phyloP scores from a whole-genome alignment of 2,329 filamentous ascomycete genomes.

The Clonostachys rosea region DNA sequence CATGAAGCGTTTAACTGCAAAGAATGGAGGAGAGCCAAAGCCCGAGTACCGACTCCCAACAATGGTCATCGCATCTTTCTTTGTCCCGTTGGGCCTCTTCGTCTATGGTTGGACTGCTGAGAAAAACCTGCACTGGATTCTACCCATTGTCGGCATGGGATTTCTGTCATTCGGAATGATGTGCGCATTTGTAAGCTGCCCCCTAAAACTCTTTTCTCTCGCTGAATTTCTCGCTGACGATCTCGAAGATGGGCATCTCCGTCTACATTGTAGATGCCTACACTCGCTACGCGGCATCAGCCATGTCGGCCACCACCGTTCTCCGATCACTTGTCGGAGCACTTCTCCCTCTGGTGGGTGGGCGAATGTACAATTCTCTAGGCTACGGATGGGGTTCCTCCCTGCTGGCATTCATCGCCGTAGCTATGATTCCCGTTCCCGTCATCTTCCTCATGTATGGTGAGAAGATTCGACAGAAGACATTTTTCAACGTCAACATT shows the following conservation, averaged over 20 bases:
- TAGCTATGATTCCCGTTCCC: constrained; percentile 17
- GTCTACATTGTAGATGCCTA: constrained; percentile 56
- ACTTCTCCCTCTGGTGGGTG: constrained; percentile 28
- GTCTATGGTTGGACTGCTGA: constrained; percentile 1
- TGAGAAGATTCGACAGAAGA: constrained; percentile 2
- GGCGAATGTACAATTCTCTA: constrained; percentile 29
- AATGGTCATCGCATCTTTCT: not conserved
- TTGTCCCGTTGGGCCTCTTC: not conserved
- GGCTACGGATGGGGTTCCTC: constrained; percentile 37
- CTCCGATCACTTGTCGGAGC: constrained; percentile 29
- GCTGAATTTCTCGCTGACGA: not conserved
- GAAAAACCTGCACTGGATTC: constrained; percentile 22
- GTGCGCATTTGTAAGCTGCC: constrained; percentile 12
- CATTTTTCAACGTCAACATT: no score
- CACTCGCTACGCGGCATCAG: constrained; percentile 28
- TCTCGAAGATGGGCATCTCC: constrained; percentile 32
- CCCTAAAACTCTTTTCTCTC: not conserved
- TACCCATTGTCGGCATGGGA: constrained; percentile 36
- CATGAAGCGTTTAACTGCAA: constrained; percentile 12
- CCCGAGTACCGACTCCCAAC: constrained; percentile 36
- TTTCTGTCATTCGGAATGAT: constrained; percentile 33
- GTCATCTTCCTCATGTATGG: constrained; percentile 13
- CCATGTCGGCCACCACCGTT: constrained; percentile 29
- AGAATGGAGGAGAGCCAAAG: constrained; percentile 14
- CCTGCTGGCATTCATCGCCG: constrained; percentile 29